These are phyloP conservation scores for Xylariaceae sp. DNA, from an alignment of 2,329 filamentous ascomycete species.

Conservation along the genomic window DNA sequence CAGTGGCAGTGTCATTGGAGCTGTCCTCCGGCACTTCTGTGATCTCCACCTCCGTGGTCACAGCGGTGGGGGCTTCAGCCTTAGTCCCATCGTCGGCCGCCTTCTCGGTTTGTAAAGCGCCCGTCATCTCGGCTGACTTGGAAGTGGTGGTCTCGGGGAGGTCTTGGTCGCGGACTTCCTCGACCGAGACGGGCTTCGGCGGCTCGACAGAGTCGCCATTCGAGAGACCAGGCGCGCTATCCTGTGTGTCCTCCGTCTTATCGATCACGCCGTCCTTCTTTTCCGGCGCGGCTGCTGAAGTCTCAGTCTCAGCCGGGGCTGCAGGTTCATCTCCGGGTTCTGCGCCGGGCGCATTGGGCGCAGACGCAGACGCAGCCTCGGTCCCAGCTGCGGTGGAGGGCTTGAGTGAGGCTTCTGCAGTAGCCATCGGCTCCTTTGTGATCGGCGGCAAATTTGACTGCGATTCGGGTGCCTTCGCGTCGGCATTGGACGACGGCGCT, in stretches of 20 bases:
- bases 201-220: slow-evolving; percentile 15
- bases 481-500: slow-evolving; percentile 14
- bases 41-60: slow-evolving; percentile 3
- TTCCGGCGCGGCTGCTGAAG: too few relatives aligned
- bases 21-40: slow-evolving; percentile 6
- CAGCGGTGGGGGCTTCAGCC: slow-evolving; percentile 6
- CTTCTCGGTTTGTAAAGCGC: slow-evolving; percentile 12
- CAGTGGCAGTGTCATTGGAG: slow-evolving; percentile 9
- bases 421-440: slow-evolving; percentile 14
- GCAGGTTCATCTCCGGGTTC: slow-evolving; percentile 11
- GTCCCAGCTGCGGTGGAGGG: slow-evolving; percentile 10
- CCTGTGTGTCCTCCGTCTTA: too few relatives aligned
- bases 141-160: slow-evolving; percentile 9
- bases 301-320: too few relatives aligned
- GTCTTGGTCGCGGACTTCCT: slow-evolving; percentile 22
- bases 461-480: slow-evolving; percentile 13
- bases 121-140: slow-evolving; percentile 9
- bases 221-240: slow-evolving; percentile 8
- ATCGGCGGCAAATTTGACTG: slow-evolving; percentile 13
- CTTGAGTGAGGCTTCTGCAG: slow-evolving; percentile 13
- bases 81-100: slow-evolving; percentile 12
- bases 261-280: too few relatives aligned
- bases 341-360: slow-evolving; percentile 5
- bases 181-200: slow-evolving; percentile 22
- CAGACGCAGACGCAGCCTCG: slow-evolving; percentile 4